phyloP scores from a whole-genome alignment of 164 flowering plant species.

The Echeveria elegans region DNA sequence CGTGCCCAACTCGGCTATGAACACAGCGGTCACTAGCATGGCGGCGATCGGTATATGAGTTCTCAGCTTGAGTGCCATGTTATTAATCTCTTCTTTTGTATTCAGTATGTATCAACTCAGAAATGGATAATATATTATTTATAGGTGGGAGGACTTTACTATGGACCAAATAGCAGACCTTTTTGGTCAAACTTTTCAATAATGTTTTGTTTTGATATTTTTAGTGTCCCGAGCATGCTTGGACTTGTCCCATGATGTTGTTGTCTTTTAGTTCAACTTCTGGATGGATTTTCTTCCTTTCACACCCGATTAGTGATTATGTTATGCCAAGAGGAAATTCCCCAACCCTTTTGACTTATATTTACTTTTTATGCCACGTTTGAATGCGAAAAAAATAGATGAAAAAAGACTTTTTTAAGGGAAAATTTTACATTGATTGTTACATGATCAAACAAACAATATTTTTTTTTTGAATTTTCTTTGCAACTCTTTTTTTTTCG shows the following conservation, averaged over 20 bases:
- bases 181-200: no score
- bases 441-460: no score
- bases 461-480: no score
- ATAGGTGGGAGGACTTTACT: background rate
- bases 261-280: background rate
- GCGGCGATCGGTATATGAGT: no score
- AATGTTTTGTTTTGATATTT: background rate
- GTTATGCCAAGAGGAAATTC: no score
- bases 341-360: no score
- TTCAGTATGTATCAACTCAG: background rate
- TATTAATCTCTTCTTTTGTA: background rate
- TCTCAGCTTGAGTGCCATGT: background rate
- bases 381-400: no score
- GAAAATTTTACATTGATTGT: no score
- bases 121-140: background rate
- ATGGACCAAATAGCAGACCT: background rate
- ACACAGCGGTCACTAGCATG: background rate
- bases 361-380: no score
- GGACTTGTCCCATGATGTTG: background rate
- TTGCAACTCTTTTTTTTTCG: no score
- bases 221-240: background rate
- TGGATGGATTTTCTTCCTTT: background rate
- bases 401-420: no score
- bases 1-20: background rate
- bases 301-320: background rate